A percentile compares a stretch with the other conserved stretches of the same genome.
Evolutionary conservation across 176 grass and related monocot species (phyloP).

Genomic region (Musa acuminata): DNA sequence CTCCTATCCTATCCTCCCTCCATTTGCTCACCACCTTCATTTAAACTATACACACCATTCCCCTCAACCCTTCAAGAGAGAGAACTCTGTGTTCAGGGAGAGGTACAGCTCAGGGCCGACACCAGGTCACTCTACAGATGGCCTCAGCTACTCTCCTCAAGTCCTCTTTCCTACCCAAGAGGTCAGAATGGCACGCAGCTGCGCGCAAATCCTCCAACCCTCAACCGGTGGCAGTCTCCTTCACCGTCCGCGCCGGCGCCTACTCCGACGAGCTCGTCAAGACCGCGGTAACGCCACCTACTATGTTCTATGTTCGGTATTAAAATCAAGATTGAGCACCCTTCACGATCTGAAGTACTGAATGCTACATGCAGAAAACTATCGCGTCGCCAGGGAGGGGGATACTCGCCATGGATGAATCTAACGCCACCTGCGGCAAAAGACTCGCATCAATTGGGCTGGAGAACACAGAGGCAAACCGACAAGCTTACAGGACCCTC

Average conservation of each 20-base stretch:
- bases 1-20: slow-evolving; percentile 53
- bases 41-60: slow-evolving; percentile 45
- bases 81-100: slow-evolving; percentile 26
- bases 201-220: slow-evolving; percentile 22
- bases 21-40: slow-evolving; percentile 21
- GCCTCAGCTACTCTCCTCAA: slow-evolving; percentile 84
- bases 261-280: slow-evolving; percentile 76
- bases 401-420: slow-evolving; percentile 93
- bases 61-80: slow-evolving; percentile 31
- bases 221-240: slow-evolving; percentile 50
- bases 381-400: slow-evolving; percentile 82
- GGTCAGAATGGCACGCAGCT: slow-evolving; percentile 47
- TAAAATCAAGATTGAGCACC: background rate
- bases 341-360: background rate
- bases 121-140: slow-evolving; percentile 35
- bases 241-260: slow-evolving; percentile 52
- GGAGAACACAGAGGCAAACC: slow-evolving; percentile 94
- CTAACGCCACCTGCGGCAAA: slow-evolving; percentile 88
- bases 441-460: slow-evolving; percentile 82
- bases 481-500: slow-evolving; percentile 85
- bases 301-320: background rate
- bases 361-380: slow-evolving; percentile 50
- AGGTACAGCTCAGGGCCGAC: slow-evolving; percentile 21
- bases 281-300: slow-evolving; percentile 46
- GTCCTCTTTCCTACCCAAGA: slow-evolving; percentile 95